Base-by-base conservation (phyloP, 345 rosid species). In the Gossypium anomalum region DNA sequence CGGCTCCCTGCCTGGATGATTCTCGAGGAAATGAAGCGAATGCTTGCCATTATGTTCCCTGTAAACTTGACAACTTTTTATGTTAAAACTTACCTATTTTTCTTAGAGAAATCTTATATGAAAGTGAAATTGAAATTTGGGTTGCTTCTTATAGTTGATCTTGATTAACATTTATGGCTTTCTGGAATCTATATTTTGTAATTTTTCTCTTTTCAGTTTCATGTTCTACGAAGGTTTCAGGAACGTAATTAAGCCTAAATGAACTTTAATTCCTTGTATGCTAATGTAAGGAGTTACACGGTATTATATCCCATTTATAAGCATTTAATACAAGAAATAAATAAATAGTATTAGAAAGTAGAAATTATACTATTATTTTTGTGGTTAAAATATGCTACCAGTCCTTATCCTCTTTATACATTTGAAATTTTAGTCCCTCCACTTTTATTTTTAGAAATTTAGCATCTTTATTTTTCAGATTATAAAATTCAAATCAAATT, bases 21-120 rank as follows among this genome's bases (percentile, higher is more conserved):
- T 23, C 56, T 69, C 1, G 51, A 56, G n/a, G 81, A 80, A 34
- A 72, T 67, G 2, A 71, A 3, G 17, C 81, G n/a, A 27, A 57
- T 44, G 57, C 13, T 57, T 27, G 1, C 79, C 83, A 78, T 80
- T 45, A 20, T 1, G 12, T n/a, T 41, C 6, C 34, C 13, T 67
- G 19, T 3, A 22, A 38, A 19, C 49, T 15, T 60, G 4, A 56
- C 64, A 23, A 47, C 9, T 47, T 47, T 47, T 47, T 49, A 49
- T 49, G 3, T 15, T 1, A 14, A 13, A 49, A 49, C 6, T 49
- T 2, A 49, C 53, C 53, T 34, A 14, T 7, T 13, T 49, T 49
- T 49, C 53, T 49, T 49, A 4, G 53, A 49, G 17, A 49, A 55
- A 17, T 55, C 15, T 19, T 55, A 1, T 10, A 34, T 4, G 41